Base-by-base conservation (phyloP, 129 eudicot genomes). In the Flaveria robusta region DNA sequence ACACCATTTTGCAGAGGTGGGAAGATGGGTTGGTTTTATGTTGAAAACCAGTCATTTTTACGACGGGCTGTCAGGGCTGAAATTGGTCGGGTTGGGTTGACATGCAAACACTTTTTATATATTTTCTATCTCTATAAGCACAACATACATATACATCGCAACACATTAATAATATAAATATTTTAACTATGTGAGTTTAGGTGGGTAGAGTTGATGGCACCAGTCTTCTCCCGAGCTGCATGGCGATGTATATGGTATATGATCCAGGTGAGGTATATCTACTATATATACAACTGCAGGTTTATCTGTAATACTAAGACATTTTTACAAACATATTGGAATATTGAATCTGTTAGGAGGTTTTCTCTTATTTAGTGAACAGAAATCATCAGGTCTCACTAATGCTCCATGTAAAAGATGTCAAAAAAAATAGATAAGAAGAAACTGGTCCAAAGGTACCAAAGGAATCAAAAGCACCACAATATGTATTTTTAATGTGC, bases 161-260 rank as follows among this genome's bases (percentile, higher is more conserved):
- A 9, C 37, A 23, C 66, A 10, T 56, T 13, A 60, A 60, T 60
- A 26, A 26, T 60, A 60, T 37, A 60, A 63, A 13, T 29, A n/a
- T 29, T 29, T 5, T 63, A 63, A 63, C 68, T 3, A 12, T 63
- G 16, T 10, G 43, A 63, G 39, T 34, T 62, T 63, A 63, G 98
- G 85, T 93, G 98, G 98, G 87, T 93, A 72, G 98, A 93, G 73
- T 86, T 90, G 47, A 93, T 93, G 98, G 98, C 97, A 81, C 98
- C 98, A 9, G 98, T 93, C 18, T 93, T 93, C 86, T 93, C 98
- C 0, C 85, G 63, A 71, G 83, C 92, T 66, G 96, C 98, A 0
- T 93, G 98, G 98, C 82, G 90, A 70, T 93, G 98, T 68, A 91
- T 93, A 52, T 93, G 97, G 97, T 77, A 87, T 83, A 85, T 93